Evolutionary conservation across 2,329 filamentous ascomycete genomes (phyloP), one percentile per base, ranked within the genome.

Genomic region (Penicillium digitatum): DNA sequence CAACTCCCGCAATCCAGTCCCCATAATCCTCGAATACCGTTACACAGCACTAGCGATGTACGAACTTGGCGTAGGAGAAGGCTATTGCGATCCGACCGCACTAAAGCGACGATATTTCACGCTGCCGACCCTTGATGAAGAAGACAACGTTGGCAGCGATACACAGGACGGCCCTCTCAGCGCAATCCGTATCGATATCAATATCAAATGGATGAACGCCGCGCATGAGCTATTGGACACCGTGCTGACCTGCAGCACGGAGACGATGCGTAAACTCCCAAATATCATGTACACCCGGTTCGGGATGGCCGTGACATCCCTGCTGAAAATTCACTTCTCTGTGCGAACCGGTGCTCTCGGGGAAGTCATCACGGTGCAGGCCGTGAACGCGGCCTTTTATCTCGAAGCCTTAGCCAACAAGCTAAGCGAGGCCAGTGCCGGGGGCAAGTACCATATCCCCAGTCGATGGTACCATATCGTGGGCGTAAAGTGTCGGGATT

Each of bases 151-250:
- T 20, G 55, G 56, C 26, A 66, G 65, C 14, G 56, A 52, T 11
- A 48, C 51, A 3, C 31, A 57, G 0, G 50, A 56, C 3, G 42
- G 54, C 7, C 62, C 62, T 5, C 57, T 72, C 22, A 72, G 70
- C 45, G 69, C 68, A 3, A 64, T 69, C 48, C 69, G 70, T 20
- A 64, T 73, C 47, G 70, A 73, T 44, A 64, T 73, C 56, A 72
- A 64, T 3, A 62, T 73, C 39, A 73, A 72, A 61, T 73, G 70
- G 70, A 66, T 73, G 69, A 67, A 69, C 40, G 66, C 69, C 20
- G 66, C 69, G 11, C 71, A 72, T 8, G 64, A 69, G 47, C 48
- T 72, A 48, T 63, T 73, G 16, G 65, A 73, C 47, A 62, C 66
- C 2, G 65, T 71, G 22, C 56, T 72, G 32, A 60, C 55, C 34